phyloP scores from a whole-genome alignment of 73 alveolate genomes.

The Paramecium primaurelia region DNA sequence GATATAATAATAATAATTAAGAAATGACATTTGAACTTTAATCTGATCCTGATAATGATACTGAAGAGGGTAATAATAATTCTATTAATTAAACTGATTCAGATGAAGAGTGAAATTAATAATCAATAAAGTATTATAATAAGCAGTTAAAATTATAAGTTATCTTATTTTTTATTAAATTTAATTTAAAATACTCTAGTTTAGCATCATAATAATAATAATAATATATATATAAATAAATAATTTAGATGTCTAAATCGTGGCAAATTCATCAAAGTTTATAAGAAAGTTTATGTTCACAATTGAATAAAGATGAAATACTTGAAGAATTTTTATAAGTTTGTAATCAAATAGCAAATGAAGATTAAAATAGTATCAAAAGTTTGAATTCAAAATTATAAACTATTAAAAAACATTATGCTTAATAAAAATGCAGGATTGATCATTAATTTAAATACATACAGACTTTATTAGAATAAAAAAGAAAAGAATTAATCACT shows the following conservation, averaged over 20 bases:
- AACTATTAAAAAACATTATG: conserved; percentile 13
- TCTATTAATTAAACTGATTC: conserved; percentile 23
- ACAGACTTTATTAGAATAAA: not conserved
- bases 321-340: conserved; percentile 19
- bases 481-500: not conserved
- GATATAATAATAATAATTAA: not conserved
- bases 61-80: conserved; percentile 40
- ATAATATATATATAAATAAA: not conserved
- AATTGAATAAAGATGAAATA: not conserved
- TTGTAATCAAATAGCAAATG: not conserved
- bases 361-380: conserved; percentile 23
- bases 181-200: too few species aligned
- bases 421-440: not conserved
- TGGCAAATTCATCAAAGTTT: not conserved
- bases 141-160: not conserved
- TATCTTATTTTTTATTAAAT: too few species aligned
- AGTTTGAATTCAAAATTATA: not conserved
- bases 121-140: not conserved
- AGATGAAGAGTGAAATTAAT: not conserved
- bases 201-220: not conserved
- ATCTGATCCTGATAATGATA: conserved; percentile 37
- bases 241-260: not conserved
- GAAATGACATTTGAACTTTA: not conserved
- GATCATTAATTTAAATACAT: conserved; percentile 39
- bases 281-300: not conserved